These are phyloP conservation scores for Hypoxylon sp. DNA, from an alignment of 2,329 filamentous ascomycete genomes.

Conservation along the genomic window DNA sequence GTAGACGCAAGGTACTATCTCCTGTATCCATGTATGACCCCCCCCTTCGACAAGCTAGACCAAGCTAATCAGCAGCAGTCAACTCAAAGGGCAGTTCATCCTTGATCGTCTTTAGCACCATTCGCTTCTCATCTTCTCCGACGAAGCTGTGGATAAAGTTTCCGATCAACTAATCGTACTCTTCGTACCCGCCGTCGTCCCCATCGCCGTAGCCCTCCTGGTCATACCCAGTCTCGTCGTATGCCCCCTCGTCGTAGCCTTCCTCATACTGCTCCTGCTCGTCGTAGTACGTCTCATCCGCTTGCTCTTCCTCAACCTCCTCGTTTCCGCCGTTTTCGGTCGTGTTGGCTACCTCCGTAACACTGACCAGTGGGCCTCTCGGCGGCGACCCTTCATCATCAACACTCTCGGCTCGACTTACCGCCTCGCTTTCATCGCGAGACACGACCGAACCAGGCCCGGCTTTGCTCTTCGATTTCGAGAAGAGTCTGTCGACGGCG, in stretches of 20 bases:
- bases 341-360: constrained; percentile 21
- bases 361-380: background rate
- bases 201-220: constrained; percentile 48
- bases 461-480: constrained; percentile 55
- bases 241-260: constrained; percentile 54
- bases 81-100: background rate
- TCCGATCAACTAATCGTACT: constrained; percentile 39
- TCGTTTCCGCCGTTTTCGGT: constrained; percentile 47
- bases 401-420: constrained; percentile 52
- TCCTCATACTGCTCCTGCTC: constrained; percentile 50
- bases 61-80: background rate
- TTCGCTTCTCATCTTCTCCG: background rate
- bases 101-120: background rate
- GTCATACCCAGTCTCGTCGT: constrained; percentile 54
- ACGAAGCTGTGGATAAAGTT: background rate
- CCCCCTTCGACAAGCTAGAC: background rate
- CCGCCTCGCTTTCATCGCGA: constrained; percentile 57
- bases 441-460: constrained; percentile 63
- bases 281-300: constrained; percentile 52
- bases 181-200: constrained; percentile 46
- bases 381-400: constrained; percentile 49
- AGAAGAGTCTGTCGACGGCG: constrained; percentile 68
- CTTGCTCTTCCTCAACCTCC: constrained; percentile 52
- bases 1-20: background rate
- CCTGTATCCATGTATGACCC: background rate